Base-by-base conservation (phyloP, 2,329 filamentous ascomycete genomes). In the Alternaria triticimaculans region DNA sequence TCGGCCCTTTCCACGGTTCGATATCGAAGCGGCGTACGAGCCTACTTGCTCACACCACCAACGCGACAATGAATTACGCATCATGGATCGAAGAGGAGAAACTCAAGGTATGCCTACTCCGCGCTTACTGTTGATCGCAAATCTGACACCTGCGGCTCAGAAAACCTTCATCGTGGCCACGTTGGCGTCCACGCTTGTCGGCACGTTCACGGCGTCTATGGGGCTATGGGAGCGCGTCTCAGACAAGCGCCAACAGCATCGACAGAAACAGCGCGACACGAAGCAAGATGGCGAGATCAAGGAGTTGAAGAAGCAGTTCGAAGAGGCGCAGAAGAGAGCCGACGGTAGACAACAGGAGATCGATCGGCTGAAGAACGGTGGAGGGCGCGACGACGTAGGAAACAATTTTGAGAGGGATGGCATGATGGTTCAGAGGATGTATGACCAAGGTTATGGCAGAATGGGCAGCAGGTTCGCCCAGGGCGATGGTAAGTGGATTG, bases 101-200 rank as follows among this genome's bases (percentile, higher is more conserved):
- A 61, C 78, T 82, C 70, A 82, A 82, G 70, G 78, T 80, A 73
- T 61, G 50, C 41, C 21, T 30, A 55, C 44, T 43, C 14, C 30
- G 18, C 21, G 15, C 45, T 21, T 45, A 59, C 33, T 46, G 45
- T 58, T 49, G 25, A 15, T 18, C 18, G 37, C 26, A 21, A 53
- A 25, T 25, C 55, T 62, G 23, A 62, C 43, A 25, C n/a, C 41
- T 21, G 25, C 28, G 26, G 18, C 18, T 23, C 23, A 80, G 80
- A 82, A 82, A 81, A 80, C 79, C 21, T 83, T 83, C 75, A 82
- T 83, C 37, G 76, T 82, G 60, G 81, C 81, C 18, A 83, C 81
- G 14, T 68, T 83, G 12, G 80, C 80, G 26, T 81, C 79, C 3
- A 83, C 81, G n/a, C 74, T 83, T 14, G 76, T 83, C 57, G 81